Conservation (phyloP, 345 rosid species). For the Populus deltoides region DNA sequence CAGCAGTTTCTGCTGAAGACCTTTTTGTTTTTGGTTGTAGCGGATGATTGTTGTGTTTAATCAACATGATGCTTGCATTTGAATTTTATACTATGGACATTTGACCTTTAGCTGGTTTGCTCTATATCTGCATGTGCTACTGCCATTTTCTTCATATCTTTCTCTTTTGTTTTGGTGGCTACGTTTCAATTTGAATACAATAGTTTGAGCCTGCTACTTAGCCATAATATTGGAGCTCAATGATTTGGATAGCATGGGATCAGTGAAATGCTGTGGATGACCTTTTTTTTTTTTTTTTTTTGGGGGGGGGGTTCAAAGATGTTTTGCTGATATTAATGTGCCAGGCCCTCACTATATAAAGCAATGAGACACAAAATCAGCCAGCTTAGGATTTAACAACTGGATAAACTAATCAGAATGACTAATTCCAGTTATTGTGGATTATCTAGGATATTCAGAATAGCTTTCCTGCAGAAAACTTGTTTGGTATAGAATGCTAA, state of each 20-base stretch:
- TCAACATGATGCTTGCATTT: no score
- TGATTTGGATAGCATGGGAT: not conserved
- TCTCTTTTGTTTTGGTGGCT: not conserved
- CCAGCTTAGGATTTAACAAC: not conserved
- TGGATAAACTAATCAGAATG: not conserved
- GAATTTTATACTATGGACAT: no score
- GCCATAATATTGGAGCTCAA: not conserved
- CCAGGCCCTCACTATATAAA: not conserved
- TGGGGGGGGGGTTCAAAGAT: not conserved
- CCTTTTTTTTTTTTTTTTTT: no score
- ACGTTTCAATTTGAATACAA: no score
- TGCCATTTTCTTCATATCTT: not conserved
- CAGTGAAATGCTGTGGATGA: no score
- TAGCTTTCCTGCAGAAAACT: not conserved
- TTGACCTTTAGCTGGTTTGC: not conserved
- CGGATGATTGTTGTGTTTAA: no score
- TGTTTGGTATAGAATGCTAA: not conserved
- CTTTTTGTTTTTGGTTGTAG: not conserved
- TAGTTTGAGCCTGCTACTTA: not conserved
- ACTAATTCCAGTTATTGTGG: not conserved
- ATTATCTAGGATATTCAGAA: not conserved
- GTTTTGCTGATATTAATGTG: not conserved
- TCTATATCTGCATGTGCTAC: not conserved
- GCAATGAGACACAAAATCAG: not conserved
- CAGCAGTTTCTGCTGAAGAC: not conserved